A percentile compares a stretch with the other conserved stretches of the same genome.
Conservation (phyloP, 768 basidiomycete genomes). For the Tylopilus vinaceipallidus region DNA sequence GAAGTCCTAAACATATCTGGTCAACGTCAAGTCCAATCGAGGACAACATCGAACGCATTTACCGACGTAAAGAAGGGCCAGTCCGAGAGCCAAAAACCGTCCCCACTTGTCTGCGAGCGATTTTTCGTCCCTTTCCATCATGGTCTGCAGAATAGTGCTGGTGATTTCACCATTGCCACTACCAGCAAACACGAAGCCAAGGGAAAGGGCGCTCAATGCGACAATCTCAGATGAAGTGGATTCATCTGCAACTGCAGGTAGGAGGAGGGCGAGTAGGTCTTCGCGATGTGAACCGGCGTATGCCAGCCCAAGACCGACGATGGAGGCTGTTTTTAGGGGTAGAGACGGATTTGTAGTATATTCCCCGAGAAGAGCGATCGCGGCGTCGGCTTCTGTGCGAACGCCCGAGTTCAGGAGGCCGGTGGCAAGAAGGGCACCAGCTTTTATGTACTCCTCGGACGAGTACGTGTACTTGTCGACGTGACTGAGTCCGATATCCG, state of each 20-base stretch:
- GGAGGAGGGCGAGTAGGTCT: slow-evolving; percentile 74
- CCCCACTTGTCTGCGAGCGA: slow-evolving; percentile 93
- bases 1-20: slow-evolving; percentile 57
- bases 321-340: slow-evolving; percentile 80
- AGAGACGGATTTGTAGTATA: slow-evolving; percentile 86
- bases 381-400: slow-evolving; percentile 90
- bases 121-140: slow-evolving; percentile 81
- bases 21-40: slow-evolving; percentile 7
- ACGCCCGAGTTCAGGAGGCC: slow-evolving; percentile 90
- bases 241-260: slow-evolving; percentile 83
- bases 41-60: slow-evolving; percentile 17
- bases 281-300: slow-evolving; percentile 92
- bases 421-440: slow-evolving; percentile 92
- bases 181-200: slow-evolving; percentile 95
- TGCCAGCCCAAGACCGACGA: slow-evolving; percentile 90
- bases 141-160: slow-evolving; percentile 80
- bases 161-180: slow-evolving; percentile 94
- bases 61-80: slow-evolving; percentile 93
- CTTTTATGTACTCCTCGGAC: slow-evolving; percentile 95
- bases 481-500: slow-evolving; percentile 88
- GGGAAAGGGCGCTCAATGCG: slow-evolving; percentile 78
- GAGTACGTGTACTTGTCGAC: slow-evolving; percentile 99
- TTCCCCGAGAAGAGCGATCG: slow-evolving; percentile 85
- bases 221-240: slow-evolving; percentile 84
- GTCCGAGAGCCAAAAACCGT: slow-evolving; percentile 82